Evolutionary conservation across 768 basidiomycete species (phyloP).

Genomic region (Termitomyces sp.): DNA sequence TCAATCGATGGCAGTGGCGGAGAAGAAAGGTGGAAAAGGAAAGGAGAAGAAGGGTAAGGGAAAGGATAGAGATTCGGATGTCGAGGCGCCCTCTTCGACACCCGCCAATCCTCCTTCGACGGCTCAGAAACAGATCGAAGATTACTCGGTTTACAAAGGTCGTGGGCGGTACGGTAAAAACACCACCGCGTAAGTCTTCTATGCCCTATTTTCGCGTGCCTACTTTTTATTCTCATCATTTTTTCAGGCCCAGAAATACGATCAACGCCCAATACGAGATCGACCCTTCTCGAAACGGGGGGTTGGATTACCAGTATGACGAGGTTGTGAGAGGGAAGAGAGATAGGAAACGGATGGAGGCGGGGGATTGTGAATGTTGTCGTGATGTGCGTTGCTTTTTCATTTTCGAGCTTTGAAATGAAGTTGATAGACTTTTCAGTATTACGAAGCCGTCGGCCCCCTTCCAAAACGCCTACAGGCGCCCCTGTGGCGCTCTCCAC

Average conservation of each 20-base stretch:
- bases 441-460: conserved; percentile 74
- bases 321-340: conserved; percentile 70
- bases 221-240: background rate
- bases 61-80: conserved; percentile 14
- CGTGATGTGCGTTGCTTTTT: conserved; percentile 48
- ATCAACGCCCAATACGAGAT: conserved; percentile 70
- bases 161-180: conserved; percentile 54
- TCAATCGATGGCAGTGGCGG: background rate
- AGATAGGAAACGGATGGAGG: conserved; percentile 64
- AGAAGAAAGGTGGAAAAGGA: background rate
- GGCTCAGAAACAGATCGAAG: conserved; percentile 23
- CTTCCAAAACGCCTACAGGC: conserved; percentile 61
- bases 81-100: conserved; percentile 13
- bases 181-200: conserved; percentile 23
- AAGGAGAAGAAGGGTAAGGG: conserved; percentile 9
- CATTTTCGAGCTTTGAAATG: background rate
- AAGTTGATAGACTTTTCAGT: conserved; percentile 39
- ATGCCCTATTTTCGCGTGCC: too few species aligned
- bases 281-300: conserved; percentile 61
- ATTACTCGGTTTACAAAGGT: conserved; percentile 52
- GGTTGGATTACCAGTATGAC: conserved; percentile 65
- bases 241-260: conserved; percentile 31
- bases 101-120: conserved; percentile 18
- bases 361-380: conserved; percentile 81
- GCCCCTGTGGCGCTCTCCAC: conserved; percentile 74